Conservation (phyloP, 257 asterid genomes). For the Haberlea rhodopensis region DNA sequence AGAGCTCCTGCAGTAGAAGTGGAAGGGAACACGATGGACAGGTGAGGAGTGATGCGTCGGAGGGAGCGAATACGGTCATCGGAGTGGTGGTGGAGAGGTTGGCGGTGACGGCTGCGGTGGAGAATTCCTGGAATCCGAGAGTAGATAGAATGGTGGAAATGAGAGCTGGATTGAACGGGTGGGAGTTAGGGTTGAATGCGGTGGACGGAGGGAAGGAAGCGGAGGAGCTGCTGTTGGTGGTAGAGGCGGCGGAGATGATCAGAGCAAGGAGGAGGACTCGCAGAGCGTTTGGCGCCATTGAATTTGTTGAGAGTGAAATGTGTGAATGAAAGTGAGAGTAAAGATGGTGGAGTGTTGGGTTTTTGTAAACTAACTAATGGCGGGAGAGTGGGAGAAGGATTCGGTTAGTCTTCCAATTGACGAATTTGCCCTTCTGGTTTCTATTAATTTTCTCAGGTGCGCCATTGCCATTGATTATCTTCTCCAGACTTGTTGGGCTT, state of each 20-base stretch:
- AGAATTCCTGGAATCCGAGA: slow-evolving; percentile 77
- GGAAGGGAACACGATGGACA: slow-evolving; percentile 65
- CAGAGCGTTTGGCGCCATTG: slow-evolving; percentile 51
- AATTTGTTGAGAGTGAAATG: not conserved
- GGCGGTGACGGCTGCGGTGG: slow-evolving; percentile 33
- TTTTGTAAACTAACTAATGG: not conserved
- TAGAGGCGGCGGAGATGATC: slow-evolving; percentile 42
- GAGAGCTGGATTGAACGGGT: slow-evolving; percentile 21
- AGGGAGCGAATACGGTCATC: slow-evolving; percentile 72
- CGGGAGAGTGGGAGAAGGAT: not conserved
- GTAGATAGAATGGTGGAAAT: slow-evolving; percentile 65
- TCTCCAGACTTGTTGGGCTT: not conserved
- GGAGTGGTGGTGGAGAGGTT: slow-evolving; percentile 68
- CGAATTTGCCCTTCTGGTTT: not conserved
- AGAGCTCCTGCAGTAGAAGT: slow-evolving; percentile 71
- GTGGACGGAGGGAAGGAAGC: not conserved
- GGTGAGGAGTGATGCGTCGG: slow-evolving; percentile 76
- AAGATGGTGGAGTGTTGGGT: not conserved
- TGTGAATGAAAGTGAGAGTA: not conserved
- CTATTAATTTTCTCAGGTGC: not conserved
- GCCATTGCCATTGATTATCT: not conserved
- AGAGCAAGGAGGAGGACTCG: slow-evolving; percentile 39
- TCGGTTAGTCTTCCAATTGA: not conserved
- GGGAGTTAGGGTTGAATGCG: not conserved
- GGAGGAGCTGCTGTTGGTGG: not conserved